Percentiles rank a stretch among this genome's conserved stretches.
These are phyloP conservation scores for Aureobasidium uvarum DNA, from an alignment of 2,329 filamentous ascomycete genomes.

Conservation along the genomic window DNA sequence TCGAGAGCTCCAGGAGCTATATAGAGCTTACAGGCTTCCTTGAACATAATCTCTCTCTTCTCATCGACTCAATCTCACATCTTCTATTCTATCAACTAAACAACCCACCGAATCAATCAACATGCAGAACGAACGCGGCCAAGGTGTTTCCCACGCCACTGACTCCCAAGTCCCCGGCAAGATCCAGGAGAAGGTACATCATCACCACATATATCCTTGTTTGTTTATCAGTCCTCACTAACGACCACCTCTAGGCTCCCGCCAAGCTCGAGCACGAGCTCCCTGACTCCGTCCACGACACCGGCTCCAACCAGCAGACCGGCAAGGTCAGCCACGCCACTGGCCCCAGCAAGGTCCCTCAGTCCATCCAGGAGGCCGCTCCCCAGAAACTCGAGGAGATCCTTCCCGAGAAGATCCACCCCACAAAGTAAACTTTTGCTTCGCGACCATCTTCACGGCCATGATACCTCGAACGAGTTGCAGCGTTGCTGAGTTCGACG, in stretches of 20 bases:
- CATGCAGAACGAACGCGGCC: slow-evolving; percentile 38
- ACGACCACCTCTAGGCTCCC: slow-evolving; percentile 30
- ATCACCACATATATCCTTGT: too few species aligned
- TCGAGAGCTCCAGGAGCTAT: not conserved
- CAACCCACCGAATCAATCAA: not conserved
- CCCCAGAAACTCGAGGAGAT: slow-evolving; percentile 45
- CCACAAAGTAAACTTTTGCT: not conserved
- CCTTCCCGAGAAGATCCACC: slow-evolving; percentile 4
- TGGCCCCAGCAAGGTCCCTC: slow-evolving; percentile 44
- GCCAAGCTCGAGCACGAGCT: slow-evolving; percentile 43
- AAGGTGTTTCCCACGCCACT: slow-evolving; percentile 45
- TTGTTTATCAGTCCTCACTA: not conserved
- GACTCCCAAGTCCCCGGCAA: slow-evolving; percentile 43
- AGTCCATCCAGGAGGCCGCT: slow-evolving; percentile 46
- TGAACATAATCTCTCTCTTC: not conserved
- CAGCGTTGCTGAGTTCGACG: not conserved
- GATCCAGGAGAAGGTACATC: slow-evolving; percentile 40
- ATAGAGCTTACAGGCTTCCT: not conserved
- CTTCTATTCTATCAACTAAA: not conserved
- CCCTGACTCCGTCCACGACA: slow-evolving; percentile 44
- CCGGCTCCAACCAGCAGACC: slow-evolving; percentile 37
- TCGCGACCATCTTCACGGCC: not conserved
- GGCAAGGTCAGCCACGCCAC: slow-evolving; percentile 45
- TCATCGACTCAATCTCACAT: not conserved
- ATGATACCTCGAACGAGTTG: not conserved